phyloP scores from a whole-genome alignment of 768 basidiomycete species.

The Leccinum disarticulatum region DNA sequence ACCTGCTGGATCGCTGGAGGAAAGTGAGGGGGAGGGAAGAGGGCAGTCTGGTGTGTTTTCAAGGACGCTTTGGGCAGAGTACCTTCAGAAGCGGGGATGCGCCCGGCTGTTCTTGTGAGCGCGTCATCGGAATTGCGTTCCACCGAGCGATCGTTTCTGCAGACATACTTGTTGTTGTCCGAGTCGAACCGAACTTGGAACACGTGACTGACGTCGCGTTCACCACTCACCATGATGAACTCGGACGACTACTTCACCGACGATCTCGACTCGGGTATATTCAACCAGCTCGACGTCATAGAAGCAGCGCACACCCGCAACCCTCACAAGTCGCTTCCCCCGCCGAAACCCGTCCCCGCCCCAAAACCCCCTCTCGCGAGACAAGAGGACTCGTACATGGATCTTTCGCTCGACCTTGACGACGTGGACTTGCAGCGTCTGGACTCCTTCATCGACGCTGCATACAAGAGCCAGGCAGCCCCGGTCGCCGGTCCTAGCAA shows the following conservation, averaged over 20 bases:
- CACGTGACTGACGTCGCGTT: constrained; percentile 20
- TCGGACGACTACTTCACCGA: constrained; percentile 76
- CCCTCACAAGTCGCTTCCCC: constrained; percentile 4
- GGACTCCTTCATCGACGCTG: constrained; percentile 51
- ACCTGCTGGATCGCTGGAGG: constrained; percentile 66
- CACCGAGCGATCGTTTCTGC: constrained; percentile 63
- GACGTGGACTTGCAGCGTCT: constrained; percentile 52
- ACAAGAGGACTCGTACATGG: constrained; percentile 46
- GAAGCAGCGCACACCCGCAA: constrained; percentile 52
- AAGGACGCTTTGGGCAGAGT: constrained; percentile 50
- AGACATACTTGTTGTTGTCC: constrained; percentile 47
- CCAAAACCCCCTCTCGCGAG: constrained; percentile 18
- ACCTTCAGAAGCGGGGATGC: constrained; percentile 56
- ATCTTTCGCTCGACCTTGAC: constrained; percentile 57
- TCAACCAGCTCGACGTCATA: constrained; percentile 66
- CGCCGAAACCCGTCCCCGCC: constrained; percentile 32
- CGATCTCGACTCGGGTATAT: constrained; percentile 57
- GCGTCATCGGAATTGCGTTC: constrained; percentile 63
- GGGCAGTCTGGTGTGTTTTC: constrained; percentile 55
- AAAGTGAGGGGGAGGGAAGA: constrained; percentile 42
- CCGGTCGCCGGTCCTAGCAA: constrained; percentile 42
- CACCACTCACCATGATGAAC: constrained; percentile 48
- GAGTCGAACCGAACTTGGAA: background rate
- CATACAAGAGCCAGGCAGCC: constrained; percentile 41
- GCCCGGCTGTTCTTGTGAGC: constrained; percentile 22